A percentile compares a stretch with the other conserved stretches of the same genome.
phyloP scores from a whole-genome alignment of 371 early-diverging fungal genomes.

The Rhizopus arrhizus region DNA sequence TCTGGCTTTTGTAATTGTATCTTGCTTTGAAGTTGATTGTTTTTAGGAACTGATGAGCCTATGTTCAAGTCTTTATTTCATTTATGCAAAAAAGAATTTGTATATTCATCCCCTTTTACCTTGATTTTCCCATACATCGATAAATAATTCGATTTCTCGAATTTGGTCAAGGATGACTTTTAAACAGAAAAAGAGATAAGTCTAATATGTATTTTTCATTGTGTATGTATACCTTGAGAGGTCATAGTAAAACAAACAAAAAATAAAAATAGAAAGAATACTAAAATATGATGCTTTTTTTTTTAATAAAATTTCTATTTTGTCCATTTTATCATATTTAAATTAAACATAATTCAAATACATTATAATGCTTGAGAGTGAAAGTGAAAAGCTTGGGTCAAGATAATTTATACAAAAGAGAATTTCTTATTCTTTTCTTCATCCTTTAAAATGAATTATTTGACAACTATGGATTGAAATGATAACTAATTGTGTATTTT shows the following conservation, averaged over 20 bases:
- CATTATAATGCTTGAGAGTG: neutral
- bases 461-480: neutral
- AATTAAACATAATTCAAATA: neutral
- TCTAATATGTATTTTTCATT: neutral
- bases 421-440: neutral
- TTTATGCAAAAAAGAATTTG: neutral
- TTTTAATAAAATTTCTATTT: slow-evolving; percentile 1
- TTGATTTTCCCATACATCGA: slow-evolving; percentile 33
- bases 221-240: slow-evolving; percentile 2
- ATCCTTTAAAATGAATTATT: neutral
- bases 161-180: slow-evolving; percentile 34
- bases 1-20: slow-evolving; percentile 1
- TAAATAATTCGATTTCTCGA: slow-evolving; percentile 38
- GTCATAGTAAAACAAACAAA: neutral
- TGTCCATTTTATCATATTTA: slow-evolving; percentile 5
- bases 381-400: too few relatives aligned
- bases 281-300: slow-evolving; percentile 1
- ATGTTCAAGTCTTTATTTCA: neutral
- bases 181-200: neutral
- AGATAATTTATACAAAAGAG: too few relatives aligned
- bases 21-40: neutral
- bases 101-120: slow-evolving; percentile 17
- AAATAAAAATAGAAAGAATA: neutral
- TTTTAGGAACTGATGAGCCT: neutral
- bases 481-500: neutral